These are phyloP conservation scores for Liriodendron chinense DNA, from an alignment of 164 flowering plant genomes.

Conservation along the genomic window DNA sequence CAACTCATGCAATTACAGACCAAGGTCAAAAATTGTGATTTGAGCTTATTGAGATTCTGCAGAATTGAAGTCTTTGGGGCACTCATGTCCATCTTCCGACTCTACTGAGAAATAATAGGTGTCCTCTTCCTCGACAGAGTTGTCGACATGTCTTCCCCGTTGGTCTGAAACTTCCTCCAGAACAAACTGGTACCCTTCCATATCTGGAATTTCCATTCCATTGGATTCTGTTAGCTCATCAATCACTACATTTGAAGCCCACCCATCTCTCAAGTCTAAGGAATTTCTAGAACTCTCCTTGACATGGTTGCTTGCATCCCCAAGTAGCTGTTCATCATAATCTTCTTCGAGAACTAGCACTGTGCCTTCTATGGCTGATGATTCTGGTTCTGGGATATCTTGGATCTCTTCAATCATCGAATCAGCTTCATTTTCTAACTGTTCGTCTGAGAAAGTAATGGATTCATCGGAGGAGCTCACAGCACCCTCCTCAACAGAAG, in stretches of 20 bases:
- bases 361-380: background rate
- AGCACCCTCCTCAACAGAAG: background rate
- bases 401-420: slow-evolving; percentile 4
- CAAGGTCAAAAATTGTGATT: background rate
- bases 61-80: background rate
- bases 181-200: background rate
- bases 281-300: slow-evolving; percentile 15
- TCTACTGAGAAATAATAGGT: background rate
- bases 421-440: background rate
- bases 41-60: background rate
- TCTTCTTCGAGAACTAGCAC: slow-evolving; percentile 4
- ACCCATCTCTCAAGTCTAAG: background rate
- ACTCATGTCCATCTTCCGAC: background rate
- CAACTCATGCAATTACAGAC: background rate
- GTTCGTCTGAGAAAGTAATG: background rate
- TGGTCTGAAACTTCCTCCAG: background rate
- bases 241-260: background rate
- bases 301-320: slow-evolving; percentile 12
- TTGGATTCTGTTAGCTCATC: background rate
- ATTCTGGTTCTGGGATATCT: slow-evolving; percentile 1
- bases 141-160: background rate
- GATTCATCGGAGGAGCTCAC: background rate
- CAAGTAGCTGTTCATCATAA: background rate
- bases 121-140: background rate
- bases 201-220: background rate